Percentiles rank a stretch among this genome's conserved stretches.
Conservation (phyloP, 2,329 filamentous ascomycete species). For the Curvularia hawaiiensis region DNA sequence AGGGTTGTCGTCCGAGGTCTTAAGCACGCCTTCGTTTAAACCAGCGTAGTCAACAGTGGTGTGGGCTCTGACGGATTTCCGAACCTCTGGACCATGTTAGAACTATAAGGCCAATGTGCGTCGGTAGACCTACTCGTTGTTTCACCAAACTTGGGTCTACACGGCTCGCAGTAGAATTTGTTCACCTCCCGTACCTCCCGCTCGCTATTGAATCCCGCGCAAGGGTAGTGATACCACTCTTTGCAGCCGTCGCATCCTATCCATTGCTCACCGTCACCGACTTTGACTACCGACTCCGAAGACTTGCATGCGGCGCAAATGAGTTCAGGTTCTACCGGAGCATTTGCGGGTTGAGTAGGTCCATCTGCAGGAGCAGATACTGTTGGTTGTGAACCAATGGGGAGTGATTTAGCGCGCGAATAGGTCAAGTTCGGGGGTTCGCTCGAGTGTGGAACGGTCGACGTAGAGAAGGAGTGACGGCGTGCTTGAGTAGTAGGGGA, state of each 20-base stretch:
- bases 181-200: conserved; percentile 69
- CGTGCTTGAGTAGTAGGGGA: conserved; percentile 22
- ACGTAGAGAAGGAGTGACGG: conserved; percentile 40
- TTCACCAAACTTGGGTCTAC: conserved; percentile 64
- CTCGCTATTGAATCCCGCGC: conserved; percentile 68
- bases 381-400: conserved; percentile 28
- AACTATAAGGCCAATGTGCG: conserved; percentile 29
- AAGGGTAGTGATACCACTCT: conserved; percentile 70
- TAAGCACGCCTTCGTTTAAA: conserved; percentile 68
- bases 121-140: conserved; percentile 60
- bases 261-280: conserved; percentile 64
- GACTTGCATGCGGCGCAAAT: conserved; percentile 64
- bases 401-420: conserved; percentile 41
- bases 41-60: conserved; percentile 72
- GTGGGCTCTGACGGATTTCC: conserved; percentile 68
- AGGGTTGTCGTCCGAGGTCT: conserved; percentile 66
- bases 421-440: conserved; percentile 8
- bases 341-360: conserved; percentile 14
- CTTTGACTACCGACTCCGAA: conserved; percentile 57
- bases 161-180: conserved; percentile 68
- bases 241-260: conserved; percentile 72
- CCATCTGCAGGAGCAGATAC: conserved; percentile 18
- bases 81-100: conserved; percentile 54
- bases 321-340: conserved; percentile 44
- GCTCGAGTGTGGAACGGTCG: conserved; percentile 12